A percentile compares a stretch with the other conserved stretches of the same genome.
These are phyloP conservation scores for Camptophora hylomeconis DNA, from an alignment of 2,329 filamentous ascomycete genomes.

Conservation along the genomic window DNA sequence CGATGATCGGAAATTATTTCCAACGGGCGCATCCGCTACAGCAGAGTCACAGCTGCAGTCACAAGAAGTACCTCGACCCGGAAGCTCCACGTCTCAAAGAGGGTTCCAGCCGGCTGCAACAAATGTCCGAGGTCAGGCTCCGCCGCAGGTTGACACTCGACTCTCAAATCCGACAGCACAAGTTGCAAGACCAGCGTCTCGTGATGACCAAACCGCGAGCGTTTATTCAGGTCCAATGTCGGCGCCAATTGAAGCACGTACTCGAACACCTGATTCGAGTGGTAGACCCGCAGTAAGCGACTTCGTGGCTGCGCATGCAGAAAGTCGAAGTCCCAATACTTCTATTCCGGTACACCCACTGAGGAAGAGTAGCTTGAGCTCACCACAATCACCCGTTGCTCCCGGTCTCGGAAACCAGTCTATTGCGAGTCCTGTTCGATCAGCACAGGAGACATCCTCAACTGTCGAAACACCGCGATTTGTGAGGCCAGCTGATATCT, in stretches of 20 bases:
- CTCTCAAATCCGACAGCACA: conserved; percentile 8
- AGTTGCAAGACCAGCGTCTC: conserved; percentile 15
- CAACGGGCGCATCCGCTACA: conserved; percentile 8
- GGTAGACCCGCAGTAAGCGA: conserved; percentile 16
- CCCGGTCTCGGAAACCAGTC: no score
- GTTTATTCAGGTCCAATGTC: no score
- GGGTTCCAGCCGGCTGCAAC: no score
- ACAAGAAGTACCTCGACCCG: no score
- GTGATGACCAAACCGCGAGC: no score
- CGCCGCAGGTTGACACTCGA: conserved; percentile 12
- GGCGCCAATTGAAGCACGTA: no score
- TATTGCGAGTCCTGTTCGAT: background rate
- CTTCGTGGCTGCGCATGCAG: no score
- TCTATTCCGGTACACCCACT: conserved; percentile 37
- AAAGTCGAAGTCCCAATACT: conserved; percentile 14
- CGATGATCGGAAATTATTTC: conserved; percentile 15
- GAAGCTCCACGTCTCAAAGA: no score
- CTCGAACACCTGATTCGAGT: conserved; percentile 9
- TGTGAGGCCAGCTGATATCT: conserved; percentile 63
- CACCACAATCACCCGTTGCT: conserved; percentile 19
- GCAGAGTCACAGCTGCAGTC: no score
- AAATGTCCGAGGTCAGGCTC: no score
- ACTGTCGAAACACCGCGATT: conserved; percentile 47
- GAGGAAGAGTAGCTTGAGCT: conserved; percentile 49
- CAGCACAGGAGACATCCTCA: conserved; percentile 17